Evolutionary conservation across 352 stramenopile species (phyloP), one percentile per base, ranked within the genome.

Genomic region (Globisporangium sylvaticum): DNA sequence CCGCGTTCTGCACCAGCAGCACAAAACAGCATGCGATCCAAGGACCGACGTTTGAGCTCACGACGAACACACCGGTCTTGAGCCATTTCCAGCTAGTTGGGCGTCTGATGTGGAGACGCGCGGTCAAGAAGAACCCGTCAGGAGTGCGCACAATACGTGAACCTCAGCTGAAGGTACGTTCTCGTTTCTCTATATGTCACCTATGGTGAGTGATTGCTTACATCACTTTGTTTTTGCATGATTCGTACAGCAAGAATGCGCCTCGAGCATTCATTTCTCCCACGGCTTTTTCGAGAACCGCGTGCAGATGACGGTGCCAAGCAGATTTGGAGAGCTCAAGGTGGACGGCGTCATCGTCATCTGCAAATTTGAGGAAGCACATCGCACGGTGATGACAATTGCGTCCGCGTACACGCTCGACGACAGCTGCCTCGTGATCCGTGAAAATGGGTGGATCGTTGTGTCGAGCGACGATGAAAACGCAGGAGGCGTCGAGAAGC

Each of bases 41-140:
- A 14, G 63, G 63, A 18, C 55, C 55, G 0, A 64, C 24, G 14
- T 58, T 58, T 29, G 63, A 68, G 42, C n/a, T 64, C 42, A 59
- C 44, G 55, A 64, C 31, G 10, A 68, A 31, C 55, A 64, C 55
- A 4, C 63, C 54, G 0, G 24, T 62, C 7, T 20, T 25, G 10
- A 27, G 22, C 42, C 1, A 52, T 25, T 62, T 58, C 24, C 24
- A 58, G 42, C 3, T 32, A 20, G 9, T 64, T 0, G n/a, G 20
- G 3, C 53, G 2, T 3, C 24, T 55, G 29, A 9, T 68, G 22
- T 68, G 63, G 63, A 27, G 10, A 7, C 63, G 63, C 20, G 34
- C 57, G 8, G 24, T 48, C 1, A n/a, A 62, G 1, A 62, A 18
- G 12, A 55, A 12, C 8, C 9, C 12, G 25, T 6, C 18, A 3